Percentiles rank a stretch among this genome's conserved stretches.
Evolutionary conservation across 352 stramenopile genomes (phyloP).

Genomic region (Phytophthora idaei): DNA sequence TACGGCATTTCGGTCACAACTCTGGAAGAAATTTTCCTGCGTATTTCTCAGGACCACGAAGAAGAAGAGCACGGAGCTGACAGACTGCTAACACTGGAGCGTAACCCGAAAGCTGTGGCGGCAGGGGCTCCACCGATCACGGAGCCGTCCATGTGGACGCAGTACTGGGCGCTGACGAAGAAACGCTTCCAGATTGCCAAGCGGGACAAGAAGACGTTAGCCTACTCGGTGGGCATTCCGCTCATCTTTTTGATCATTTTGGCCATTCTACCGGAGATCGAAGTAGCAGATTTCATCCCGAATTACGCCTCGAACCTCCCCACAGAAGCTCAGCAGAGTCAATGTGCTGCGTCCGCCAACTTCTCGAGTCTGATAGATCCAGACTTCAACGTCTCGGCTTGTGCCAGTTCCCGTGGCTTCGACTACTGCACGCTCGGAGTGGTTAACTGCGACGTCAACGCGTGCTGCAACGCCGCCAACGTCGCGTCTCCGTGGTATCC

Average conservation of each 20-base stretch:
- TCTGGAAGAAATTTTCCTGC: slow-evolving; percentile 98
- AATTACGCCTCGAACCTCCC: slow-evolving; percentile 32
- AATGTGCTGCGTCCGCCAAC: slow-evolving; percentile 31
- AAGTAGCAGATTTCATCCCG: slow-evolving; percentile 57
- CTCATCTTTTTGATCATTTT: slow-evolving; percentile 66
- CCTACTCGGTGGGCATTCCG: slow-evolving; percentile 63
- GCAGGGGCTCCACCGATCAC: slow-evolving; percentile 6
- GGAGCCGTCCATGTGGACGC: slow-evolving; percentile 39
- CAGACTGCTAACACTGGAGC: neutral
- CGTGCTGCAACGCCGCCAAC: slow-evolving; percentile 51
- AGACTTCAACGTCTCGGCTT: slow-evolving; percentile 19
- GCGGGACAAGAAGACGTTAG: slow-evolving; percentile 62
- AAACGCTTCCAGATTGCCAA: slow-evolving; percentile 72
- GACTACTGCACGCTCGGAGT: slow-evolving; percentile 37
- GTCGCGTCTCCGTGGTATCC: slow-evolving; percentile 49
- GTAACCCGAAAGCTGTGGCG: slow-evolving; percentile 5
- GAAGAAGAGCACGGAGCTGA: slow-evolving; percentile 14
- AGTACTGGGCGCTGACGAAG: slow-evolving; percentile 52
- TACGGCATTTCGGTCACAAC: slow-evolving; percentile 99
- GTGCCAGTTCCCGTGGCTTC: slow-evolving; percentile 27
- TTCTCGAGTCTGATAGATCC: slow-evolving; percentile 22
- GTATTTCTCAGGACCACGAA: slow-evolving; percentile 60
- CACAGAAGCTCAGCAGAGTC: slow-evolving; percentile 26
- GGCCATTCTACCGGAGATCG: slow-evolving; percentile 53
- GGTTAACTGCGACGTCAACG: slow-evolving; percentile 38